phyloP scores from a whole-genome alignment of 768 basidiomycete species.

The Rhizopogon vesiculosus region DNA sequence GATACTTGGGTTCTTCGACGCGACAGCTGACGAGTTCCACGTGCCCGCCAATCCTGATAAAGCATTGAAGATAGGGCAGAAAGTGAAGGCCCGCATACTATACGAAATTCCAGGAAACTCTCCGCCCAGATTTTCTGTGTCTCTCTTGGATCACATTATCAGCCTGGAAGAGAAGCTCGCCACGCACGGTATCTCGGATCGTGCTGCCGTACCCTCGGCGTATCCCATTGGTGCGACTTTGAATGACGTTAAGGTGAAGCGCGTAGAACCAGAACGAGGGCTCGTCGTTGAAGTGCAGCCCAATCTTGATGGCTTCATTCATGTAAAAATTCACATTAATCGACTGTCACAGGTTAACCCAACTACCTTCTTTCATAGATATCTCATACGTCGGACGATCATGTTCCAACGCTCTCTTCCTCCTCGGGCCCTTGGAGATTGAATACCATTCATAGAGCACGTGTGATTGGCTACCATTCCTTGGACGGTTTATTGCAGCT shows the following conservation, averaged over 20 bases:
- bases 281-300: conserved; percentile 63
- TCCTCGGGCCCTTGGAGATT: conserved; percentile 77
- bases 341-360: background rate
- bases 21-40: conserved; percentile 83
- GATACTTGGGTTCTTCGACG: conserved; percentile 88
- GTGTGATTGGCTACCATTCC: conserved; percentile 80
- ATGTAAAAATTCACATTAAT: conserved; percentile 50
- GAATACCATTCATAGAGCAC: conserved; percentile 75
- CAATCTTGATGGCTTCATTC: conserved; percentile 74
- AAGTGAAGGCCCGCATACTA: conserved; percentile 79
- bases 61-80: conserved; percentile 59
- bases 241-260: conserved; percentile 65
- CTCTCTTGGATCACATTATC: conserved; percentile 69
- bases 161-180: conserved; percentile 38
- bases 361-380: conserved; percentile 50
- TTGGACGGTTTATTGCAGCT: conserved; percentile 88
- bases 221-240: conserved; percentile 74
- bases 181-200: conserved; percentile 14
- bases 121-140: conserved; percentile 83
- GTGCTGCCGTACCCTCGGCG: conserved; percentile 40
- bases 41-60: conserved; percentile 41
- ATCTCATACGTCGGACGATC: conserved; percentile 90
- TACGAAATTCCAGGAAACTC: conserved; percentile 67
- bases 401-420: conserved; percentile 68
- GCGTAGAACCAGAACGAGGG: conserved; percentile 81